Evolutionary conservation across 1,284 basidiomycete species (phyloP).

Genomic region (Apiotrichum gracile): DNA sequence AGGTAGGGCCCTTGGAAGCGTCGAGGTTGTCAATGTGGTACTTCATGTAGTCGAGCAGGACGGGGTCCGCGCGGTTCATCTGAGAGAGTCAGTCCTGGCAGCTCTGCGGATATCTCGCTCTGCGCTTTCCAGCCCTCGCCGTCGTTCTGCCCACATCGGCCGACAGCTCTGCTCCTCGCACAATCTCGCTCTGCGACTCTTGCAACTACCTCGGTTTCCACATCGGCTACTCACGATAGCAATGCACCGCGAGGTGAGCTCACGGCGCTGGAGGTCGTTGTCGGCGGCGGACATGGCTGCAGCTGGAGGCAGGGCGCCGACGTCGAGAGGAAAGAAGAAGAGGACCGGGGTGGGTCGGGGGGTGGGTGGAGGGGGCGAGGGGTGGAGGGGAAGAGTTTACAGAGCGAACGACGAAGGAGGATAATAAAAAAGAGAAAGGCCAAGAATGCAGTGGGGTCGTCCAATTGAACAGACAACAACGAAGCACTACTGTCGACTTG

Average conservation of each 20-base stretch:
- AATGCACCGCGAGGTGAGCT: slow-evolving; percentile 95
- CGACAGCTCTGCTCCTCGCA: no score
- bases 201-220: no score
- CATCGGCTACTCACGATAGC: slow-evolving; percentile 58
- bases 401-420: neutral
- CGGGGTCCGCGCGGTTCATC: slow-evolving; percentile 92
- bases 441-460: neutral
- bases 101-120: neutral
- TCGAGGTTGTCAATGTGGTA: slow-evolving; percentile 85
- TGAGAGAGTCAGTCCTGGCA: slow-evolving; percentile 6
- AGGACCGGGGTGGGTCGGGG: neutral
- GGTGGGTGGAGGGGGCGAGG: slow-evolving; percentile 1
- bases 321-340: neutral
- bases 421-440: neutral
- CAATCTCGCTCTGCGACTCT: no score
- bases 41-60: slow-evolving; percentile 88
- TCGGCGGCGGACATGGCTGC: slow-evolving; percentile 26
- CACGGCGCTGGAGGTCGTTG: slow-evolving; percentile 47
- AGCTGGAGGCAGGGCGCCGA: slow-evolving; percentile 8
- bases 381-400: neutral
- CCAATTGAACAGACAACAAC: neutral
- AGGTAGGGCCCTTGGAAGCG: slow-evolving; percentile 78
- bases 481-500: neutral
- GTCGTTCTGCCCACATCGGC: no score
- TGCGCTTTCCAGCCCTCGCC: no score